Evolutionary conservation across 495 filamentous ascomycete species (phyloP), one percentile per base, ranked within the genome.

Genomic region (Lophiostoma macrostomum): DNA sequence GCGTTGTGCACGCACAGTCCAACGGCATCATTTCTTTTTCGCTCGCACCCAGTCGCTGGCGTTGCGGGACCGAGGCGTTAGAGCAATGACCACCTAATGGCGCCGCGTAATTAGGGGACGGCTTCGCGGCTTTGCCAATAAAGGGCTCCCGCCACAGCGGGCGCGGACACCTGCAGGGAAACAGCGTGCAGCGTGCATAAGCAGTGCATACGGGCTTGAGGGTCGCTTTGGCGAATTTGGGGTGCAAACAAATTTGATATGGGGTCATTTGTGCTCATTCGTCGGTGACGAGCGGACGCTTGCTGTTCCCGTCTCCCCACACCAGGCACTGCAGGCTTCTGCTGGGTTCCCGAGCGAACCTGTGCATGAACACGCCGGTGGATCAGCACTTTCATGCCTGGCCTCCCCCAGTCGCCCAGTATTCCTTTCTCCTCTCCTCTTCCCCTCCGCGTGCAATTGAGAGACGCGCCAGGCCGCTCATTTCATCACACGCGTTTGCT

Each of bases 171-270:
- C 42, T 49, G 53, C 53, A 56, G 34, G 53, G 53, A 18, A n/a
- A n/a, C n/a, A n/a, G n/a, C 18, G 31, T 36, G 36, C 25, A 35
- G 46, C 45, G 37, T 50, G 53, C 53, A 57, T 49, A 30, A 43
- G 43, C 53, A 49, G 16, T 28, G 25, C 8, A 14, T 10, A 3
- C 19, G 30, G 39, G n/a, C n/a, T n/a, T n/a, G n/a, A n/a, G n/a
- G n/a, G n/a, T n/a, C n/a, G n/a, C n/a, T n/a, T n/a, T n/a, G n/a
- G n/a, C n/a, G n/a, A n/a, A n/a, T n/a, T n/a, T n/a, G 40, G 27
- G 19, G 52, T 46, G 43, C 53, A 50, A 57, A 57, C 53, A 57
- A 57, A 57, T 50, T 57, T 50, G 53, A 50, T 36, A 50, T 50
- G 53, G 53, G 45, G 45, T 40, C 35, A 41, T 43, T 57, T 30